A percentile compares a stretch with the other conserved stretches of the same genome.
Conservation (phyloP, 345 rosid species). For the Ailanthus altissimus region DNA sequence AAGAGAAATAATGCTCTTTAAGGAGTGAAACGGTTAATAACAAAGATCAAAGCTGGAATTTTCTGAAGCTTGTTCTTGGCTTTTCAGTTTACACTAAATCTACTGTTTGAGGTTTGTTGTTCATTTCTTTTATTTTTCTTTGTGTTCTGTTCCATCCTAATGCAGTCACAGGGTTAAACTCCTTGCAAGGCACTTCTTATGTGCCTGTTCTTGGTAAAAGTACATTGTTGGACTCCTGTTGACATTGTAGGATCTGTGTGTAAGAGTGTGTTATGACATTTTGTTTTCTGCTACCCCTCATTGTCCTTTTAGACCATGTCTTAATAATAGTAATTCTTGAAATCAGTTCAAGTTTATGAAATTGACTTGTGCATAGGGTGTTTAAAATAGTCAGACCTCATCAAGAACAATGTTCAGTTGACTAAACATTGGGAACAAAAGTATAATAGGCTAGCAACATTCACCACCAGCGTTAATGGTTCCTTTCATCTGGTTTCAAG, state of each 20-base stretch:
- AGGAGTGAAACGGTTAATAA: background rate
- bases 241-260: background rate
- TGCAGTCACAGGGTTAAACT: background rate
- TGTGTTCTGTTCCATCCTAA: background rate
- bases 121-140: background rate
- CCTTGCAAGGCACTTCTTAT: background rate
- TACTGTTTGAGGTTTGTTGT: background rate
- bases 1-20: background rate
- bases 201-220: too few relatives aligned
- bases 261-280: background rate
- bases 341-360: background rate
- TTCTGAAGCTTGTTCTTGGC: background rate
- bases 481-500: background rate
- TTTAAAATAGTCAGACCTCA: background rate
- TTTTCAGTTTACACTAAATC: background rate
- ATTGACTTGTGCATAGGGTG: background rate
- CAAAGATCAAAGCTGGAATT: background rate
- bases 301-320: background rate
- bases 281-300: background rate
- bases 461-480: background rate
- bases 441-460: background rate
- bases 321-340: background rate
- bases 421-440: background rate
- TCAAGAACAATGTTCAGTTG: slow-evolving; percentile 1
- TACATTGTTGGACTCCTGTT: background rate